Percentiles rank a stretch among this genome's conserved stretches.
Evolutionary conservation across 2,329 filamentous ascomycete species (phyloP).

Genomic region (Aspergillus fumigatiaffinis): DNA sequence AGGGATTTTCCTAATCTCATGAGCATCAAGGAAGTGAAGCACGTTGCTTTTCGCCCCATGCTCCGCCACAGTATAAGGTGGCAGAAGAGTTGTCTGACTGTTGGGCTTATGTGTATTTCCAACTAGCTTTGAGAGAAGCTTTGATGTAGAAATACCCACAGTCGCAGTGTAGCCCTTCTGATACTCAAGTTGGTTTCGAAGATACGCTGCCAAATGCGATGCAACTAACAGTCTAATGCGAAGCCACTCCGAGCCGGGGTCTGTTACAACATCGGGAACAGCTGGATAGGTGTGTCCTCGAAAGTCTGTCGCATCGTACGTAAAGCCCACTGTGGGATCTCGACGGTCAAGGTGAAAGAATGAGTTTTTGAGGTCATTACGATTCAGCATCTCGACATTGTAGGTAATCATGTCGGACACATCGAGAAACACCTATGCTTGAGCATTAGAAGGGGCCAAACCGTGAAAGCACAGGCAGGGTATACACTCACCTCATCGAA

Average conservation of each 20-base stretch:
- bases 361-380: constrained; percentile 58
- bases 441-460: neutral
- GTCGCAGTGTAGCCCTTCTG: constrained; percentile 82
- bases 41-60: constrained; percentile 47
- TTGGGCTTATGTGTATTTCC: constrained; percentile 82
- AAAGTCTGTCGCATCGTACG: constrained; percentile 66
- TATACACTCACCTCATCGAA: constrained; percentile 72
- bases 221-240: constrained; percentile 67
- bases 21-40: constrained; percentile 66
- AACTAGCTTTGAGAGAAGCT: constrained; percentile 78
- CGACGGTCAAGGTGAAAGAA: constrained; percentile 74
- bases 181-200: constrained; percentile 69
- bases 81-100: constrained; percentile 78
- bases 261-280: constrained; percentile 1
- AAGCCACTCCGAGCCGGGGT: constrained; percentile 22
- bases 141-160: constrained; percentile 82
- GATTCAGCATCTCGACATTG: constrained; percentile 70
- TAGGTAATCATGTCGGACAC: constrained; percentile 83
- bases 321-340: constrained; percentile 77
- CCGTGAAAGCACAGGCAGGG: neutral
- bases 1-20: constrained; percentile 75
- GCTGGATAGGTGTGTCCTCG: constrained; percentile 61
- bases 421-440: constrained; percentile 62
- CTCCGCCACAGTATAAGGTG: constrained; percentile 49
- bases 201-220: constrained; percentile 73